These are phyloP conservation scores for Orbilia brochopaga DNA, from an alignment of 2,329 filamentous ascomycete species.

Conservation along the genomic window DNA sequence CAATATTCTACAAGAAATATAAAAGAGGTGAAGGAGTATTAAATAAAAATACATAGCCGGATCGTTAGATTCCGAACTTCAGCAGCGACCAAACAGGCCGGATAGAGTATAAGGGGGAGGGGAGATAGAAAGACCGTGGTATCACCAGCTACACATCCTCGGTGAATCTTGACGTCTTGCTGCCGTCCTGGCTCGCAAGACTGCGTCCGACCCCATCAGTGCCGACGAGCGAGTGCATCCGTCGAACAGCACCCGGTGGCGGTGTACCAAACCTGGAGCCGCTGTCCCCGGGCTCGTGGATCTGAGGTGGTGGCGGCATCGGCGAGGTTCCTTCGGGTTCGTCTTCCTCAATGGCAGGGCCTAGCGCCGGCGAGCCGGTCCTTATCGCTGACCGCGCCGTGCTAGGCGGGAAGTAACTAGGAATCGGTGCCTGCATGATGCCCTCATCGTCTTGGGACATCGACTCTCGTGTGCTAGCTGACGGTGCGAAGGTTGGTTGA, in stretches of 20 bases:
- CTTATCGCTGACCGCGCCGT: conserved; percentile 35
- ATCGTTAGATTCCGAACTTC: not conserved
- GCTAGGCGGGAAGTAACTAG: conserved; percentile 20
- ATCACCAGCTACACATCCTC: conserved; percentile 36
- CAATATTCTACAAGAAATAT: conserved; percentile 22
- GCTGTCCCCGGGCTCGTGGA: conserved; percentile 30
- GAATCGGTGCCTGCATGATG: conserved; percentile 21
- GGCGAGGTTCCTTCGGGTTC: conserved; percentile 16
- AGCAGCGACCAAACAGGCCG: conserved; percentile 11
- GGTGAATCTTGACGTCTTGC: conserved; percentile 49
- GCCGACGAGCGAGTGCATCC: conserved; percentile 46
- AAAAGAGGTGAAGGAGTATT: conserved; percentile 29
- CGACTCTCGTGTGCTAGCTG: conserved; percentile 24
- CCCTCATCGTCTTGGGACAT: conserved; percentile 33
- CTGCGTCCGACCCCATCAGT: conserved; percentile 45
- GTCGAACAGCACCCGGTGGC: conserved; percentile 38
- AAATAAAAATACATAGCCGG: conserved; percentile 44
- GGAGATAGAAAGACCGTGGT: not conserved
- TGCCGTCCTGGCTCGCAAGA: conserved; percentile 49
- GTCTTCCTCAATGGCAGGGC: conserved; percentile 36
- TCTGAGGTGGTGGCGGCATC: conserved; percentile 17
- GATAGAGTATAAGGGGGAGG: not conserved
- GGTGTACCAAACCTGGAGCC: conserved; percentile 41
- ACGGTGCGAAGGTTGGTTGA: conserved; percentile 18
- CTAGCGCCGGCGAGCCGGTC: conserved; percentile 37